Evolutionary conservation across 148 eudicot species (phyloP).

Genomic region (Chenopodium quinoa): DNA sequence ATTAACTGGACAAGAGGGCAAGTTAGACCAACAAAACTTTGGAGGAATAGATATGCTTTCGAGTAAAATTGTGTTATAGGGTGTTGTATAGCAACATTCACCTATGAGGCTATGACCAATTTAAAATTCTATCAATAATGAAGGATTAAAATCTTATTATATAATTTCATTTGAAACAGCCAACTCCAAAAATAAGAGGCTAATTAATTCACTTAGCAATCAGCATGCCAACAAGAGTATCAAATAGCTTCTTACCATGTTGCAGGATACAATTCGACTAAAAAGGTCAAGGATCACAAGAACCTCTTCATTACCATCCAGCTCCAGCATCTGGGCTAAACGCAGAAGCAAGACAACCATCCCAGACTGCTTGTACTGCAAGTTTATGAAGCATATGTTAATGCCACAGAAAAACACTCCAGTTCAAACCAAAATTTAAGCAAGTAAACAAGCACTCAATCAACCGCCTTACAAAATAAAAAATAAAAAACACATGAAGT

Average conservation of each 20-base stretch:
- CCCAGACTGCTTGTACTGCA: constrained; percentile 82
- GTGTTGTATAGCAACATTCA: neutral
- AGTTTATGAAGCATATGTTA: constrained; percentile 11
- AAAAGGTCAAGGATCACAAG: constrained; percentile 72
- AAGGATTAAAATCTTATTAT: neutral
- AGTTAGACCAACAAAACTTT: neutral
- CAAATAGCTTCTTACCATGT: constrained; percentile 46
- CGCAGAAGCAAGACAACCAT: constrained; percentile 71
- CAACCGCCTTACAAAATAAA: no score
- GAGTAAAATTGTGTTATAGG: neutral
- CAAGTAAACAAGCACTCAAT: neutral
- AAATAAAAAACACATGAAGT: no score
- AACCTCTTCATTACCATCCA: constrained; percentile 53
- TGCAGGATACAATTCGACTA: constrained; percentile 72
- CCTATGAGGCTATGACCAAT: neutral
- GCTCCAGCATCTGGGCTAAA: constrained; percentile 59
- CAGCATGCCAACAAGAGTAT: neutral
- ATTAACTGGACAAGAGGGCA: neutral
- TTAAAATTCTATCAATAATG: no score
- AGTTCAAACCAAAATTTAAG: neutral
- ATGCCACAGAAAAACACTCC: neutral
- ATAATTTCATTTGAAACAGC: neutral
- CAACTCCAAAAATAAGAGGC: neutral
- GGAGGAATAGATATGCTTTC: neutral
- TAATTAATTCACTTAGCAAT: constrained; percentile 5